phyloP scores from a whole-genome alignment of 805 yeast species.

The Scheffersomyces stipitis region DNA sequence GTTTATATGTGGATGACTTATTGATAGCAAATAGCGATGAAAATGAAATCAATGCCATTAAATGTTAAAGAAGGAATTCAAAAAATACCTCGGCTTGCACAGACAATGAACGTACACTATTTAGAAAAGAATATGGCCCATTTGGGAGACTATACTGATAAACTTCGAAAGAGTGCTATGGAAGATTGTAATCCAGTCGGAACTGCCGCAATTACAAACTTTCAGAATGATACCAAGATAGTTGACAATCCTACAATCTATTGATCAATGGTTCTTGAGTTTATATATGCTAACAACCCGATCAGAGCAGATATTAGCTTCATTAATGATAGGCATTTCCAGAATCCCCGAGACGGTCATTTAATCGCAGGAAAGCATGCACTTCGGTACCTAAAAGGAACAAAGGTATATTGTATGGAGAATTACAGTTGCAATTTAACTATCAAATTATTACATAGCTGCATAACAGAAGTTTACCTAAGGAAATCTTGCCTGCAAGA shows the following conservation, averaged over 20 bases:
- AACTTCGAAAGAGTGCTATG: not conserved
- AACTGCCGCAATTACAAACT: not conserved
- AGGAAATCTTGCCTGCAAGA: no score
- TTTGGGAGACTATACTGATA: not conserved
- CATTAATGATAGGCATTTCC: not conserved
- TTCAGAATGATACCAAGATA: no score
- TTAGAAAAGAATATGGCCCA: not conserved
- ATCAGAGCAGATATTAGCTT: not conserved
- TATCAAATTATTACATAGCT: no score
- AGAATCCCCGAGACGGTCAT: not conserved
- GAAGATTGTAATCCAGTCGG: not conserved
- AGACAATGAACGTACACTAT: not conserved
- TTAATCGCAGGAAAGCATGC: not conserved
- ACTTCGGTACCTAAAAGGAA: slow-evolving; percentile 12
- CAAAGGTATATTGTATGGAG: no score
- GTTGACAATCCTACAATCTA: not conserved
- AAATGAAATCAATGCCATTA: no score
- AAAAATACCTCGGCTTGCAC: not conserved
- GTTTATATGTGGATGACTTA: no score
- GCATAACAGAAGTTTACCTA: no score
- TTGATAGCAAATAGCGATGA: no score
- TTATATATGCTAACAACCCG: not conserved
- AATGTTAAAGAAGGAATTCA: not conserved
- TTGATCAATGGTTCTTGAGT: not conserved
- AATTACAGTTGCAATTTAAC: no score